These are phyloP conservation scores for Penicillium sp. DNA, from an alignment of 2,329 filamentous ascomycete genomes.

Conservation along the genomic window DNA sequence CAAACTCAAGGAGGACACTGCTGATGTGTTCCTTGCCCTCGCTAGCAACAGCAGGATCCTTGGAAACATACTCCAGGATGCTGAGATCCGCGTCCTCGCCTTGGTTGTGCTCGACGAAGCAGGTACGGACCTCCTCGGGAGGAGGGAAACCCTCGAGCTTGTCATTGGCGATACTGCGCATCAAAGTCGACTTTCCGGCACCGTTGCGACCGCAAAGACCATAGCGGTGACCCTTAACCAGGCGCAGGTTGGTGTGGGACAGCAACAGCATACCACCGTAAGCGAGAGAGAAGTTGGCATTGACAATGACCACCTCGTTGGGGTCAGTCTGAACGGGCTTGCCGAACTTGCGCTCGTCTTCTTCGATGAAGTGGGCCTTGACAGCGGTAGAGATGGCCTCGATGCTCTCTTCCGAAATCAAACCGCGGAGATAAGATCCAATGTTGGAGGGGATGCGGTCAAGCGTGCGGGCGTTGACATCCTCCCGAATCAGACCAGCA, in stretches of 20 bases:
- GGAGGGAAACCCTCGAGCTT: conserved; percentile 97
- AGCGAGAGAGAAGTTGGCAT: conserved; percentile 94
- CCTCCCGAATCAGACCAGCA: conserved; percentile 81
- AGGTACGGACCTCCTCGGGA: conserved; percentile 89
- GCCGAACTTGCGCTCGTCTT: conserved; percentile 86
- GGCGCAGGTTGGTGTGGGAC: conserved; percentile 90
- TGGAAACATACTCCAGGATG: conserved; percentile 89
- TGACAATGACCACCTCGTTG: conserved; percentile 94
- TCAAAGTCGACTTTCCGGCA: conserved; percentile 97
- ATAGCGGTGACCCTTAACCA: conserved; percentile 96
- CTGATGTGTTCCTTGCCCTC: conserved; percentile 82
- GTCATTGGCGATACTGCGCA: conserved; percentile 92
- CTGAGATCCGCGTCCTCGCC: conserved; percentile 96
- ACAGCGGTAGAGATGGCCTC: conserved; percentile 72
- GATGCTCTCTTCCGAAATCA: conserved; percentile 67
- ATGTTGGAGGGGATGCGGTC: conserved; percentile 71
- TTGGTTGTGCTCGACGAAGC: conserved; percentile 99
- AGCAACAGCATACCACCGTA: conserved; percentile 97
- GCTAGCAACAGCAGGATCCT: conserved; percentile 82
- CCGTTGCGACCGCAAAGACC: conserved; percentile 96
- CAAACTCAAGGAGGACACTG: conserved; percentile 84
- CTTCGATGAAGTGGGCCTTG: conserved; percentile 76
- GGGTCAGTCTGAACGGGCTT: conserved; percentile 85
- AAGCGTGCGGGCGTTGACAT: conserved; percentile 81
- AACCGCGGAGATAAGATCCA: conserved; percentile 72